Evolutionary conservation across 345 rosid genomes (phyloP), one percentile per base, ranked within the genome.

Genomic region (Melaleuca quinquenervia): DNA sequence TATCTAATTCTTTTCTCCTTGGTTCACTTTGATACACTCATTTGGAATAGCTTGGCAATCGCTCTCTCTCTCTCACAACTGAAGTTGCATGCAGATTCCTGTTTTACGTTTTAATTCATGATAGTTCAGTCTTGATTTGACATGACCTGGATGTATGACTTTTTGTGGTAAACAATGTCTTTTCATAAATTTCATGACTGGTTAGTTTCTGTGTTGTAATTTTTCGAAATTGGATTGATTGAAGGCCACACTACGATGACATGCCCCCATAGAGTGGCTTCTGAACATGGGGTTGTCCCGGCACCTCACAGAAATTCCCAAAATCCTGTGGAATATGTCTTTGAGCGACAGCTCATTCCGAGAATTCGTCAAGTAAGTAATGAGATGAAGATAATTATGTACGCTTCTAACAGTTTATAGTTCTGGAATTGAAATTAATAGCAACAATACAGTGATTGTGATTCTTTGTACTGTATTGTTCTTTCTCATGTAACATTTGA

Each of bases 191-290:
- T 62, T 62, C 75, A 27, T 62, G 14, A 1, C 50, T 24, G 20
- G 29, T 53, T 60, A 29, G n/a, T 22, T 89, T 58, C 32, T 9
- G 2, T 64, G 48, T 62, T 74, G 64, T 52, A 24, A 49, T 82
- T 60, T 87, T 32, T 85, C 10, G 21, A 62, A 70, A 36, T 36
- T 70, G 80, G 1, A 70, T 70, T 32, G 18, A 32, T 89, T 88
- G 89, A 88, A 97, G 99, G 99, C 16, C 99, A 97, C 90, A 94
- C 98, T 32, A 96, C 98, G 45, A 91, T 95, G 94, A 70, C 91
- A 53, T 96, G 99, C 87, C 98, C 99, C 1, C 96, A 95, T 88
- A 92, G 90, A 91, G 98, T 93, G 84, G 91, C 91, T 87, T 90
- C 91, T 48, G 98, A 90, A 86, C 89, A 91, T 32, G 98, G 98